A percentile compares a stretch with the other conserved stretches of the same genome.
Evolutionary conservation across 768 basidiomycete genomes (phyloP).

Genomic region (Cantharellus anzutake): DNA sequence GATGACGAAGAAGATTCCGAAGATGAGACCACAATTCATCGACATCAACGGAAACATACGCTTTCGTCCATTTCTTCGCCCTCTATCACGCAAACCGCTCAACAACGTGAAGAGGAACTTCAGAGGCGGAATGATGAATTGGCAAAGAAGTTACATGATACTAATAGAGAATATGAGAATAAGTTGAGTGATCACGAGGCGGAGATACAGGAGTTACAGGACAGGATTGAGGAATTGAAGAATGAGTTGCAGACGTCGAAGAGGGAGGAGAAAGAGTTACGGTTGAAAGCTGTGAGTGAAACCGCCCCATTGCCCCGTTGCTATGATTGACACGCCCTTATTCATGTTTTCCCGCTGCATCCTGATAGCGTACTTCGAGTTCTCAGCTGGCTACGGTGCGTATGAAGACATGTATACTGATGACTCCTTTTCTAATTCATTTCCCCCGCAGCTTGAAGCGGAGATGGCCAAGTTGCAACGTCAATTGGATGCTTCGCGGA

Average conservation of each 20-base stretch:
- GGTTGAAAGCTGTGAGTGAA: conserved; percentile 55
- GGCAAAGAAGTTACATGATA: conserved; percentile 53
- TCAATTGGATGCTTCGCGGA: conserved; percentile 49
- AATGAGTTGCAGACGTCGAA: conserved; percentile 62
- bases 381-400: conserved; percentile 40
- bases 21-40: not conserved
- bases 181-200: conserved; percentile 58
- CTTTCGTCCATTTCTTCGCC: not conserved
- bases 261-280: conserved; percentile 83
- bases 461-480: conserved; percentile 64
- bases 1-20: not conserved
- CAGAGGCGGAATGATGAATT: conserved; percentile 55
- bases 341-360: no score
- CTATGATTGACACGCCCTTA: no score
- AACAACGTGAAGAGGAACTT: not conserved
- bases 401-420: not conserved
- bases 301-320: no score
- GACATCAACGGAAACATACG: not conserved
- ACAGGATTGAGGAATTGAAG: conserved; percentile 53
- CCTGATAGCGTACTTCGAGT: conserved; percentile 35
- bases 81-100: not conserved
- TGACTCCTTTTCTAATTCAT: not conserved
- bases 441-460: conserved; percentile 26
- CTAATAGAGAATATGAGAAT: conserved; percentile 44
- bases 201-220: conserved; percentile 69